These are phyloP conservation scores for Trypanosoma mega DNA, from an alignment of 208 protist genomes.

Conservation along the genomic window DNA sequence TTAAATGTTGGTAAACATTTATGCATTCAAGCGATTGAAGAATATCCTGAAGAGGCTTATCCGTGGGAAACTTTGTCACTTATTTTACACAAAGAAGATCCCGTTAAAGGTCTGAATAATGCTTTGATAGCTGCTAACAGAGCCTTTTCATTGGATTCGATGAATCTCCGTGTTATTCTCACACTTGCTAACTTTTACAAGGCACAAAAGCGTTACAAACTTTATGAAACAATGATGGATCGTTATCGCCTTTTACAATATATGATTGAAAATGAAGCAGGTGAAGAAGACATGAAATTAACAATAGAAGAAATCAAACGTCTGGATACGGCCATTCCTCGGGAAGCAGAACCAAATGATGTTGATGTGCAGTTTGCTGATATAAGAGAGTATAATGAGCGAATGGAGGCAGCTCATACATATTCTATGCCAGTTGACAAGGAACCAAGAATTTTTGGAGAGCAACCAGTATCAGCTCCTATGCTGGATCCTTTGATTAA, in stretches of 20 bases:
- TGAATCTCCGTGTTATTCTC: slow-evolving; percentile 47
- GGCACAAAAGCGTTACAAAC: slow-evolving; percentile 43
- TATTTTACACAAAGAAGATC: slow-evolving; percentile 63
- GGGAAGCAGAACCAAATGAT: slow-evolving; percentile 30
- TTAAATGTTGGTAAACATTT: slow-evolving; percentile 42
- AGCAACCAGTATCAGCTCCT: slow-evolving; percentile 31
- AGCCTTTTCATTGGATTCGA: slow-evolving; percentile 60
- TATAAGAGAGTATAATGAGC: slow-evolving; percentile 40
- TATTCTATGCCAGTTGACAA: slow-evolving; percentile 78
- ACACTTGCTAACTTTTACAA: slow-evolving; percentile 78
- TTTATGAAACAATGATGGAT: slow-evolving; percentile 72
- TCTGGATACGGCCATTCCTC: slow-evolving; percentile 29
- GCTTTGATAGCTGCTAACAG: slow-evolving; percentile 61
- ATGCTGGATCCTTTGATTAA: slow-evolving; percentile 26
- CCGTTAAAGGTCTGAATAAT: slow-evolving; percentile 44
- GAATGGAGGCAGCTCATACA: slow-evolving; percentile 50
- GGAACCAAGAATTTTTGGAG: slow-evolving; percentile 34
- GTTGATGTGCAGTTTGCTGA: slow-evolving; percentile 28
- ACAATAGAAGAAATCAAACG: slow-evolving; percentile 51
- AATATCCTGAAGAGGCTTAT: slow-evolving; percentile 50
- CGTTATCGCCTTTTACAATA: slow-evolving; percentile 66
- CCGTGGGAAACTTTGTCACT: slow-evolving; percentile 72
- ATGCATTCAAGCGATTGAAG: slow-evolving; percentile 62
- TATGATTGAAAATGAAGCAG: slow-evolving; percentile 58
- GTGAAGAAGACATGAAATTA: slow-evolving; percentile 47